These are phyloP conservation scores for Ustilago loliicola DNA, from an alignment of 1,284 basidiomycete species.

Conservation along the genomic window DNA sequence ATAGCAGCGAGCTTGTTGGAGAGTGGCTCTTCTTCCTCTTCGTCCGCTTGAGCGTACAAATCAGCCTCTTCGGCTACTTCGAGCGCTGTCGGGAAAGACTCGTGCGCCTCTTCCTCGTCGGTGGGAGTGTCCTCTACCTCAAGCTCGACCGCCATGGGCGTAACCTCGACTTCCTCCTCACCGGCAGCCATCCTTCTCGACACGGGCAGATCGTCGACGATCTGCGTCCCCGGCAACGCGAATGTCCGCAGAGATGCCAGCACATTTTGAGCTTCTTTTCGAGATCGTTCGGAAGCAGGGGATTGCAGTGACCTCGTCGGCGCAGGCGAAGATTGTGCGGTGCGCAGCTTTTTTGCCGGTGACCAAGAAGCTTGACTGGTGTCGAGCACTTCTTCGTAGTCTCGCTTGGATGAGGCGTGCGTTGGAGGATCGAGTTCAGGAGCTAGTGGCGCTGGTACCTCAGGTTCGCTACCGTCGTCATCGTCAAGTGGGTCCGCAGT, in stretches of 20 bases:
- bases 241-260: slow-evolving; percentile 21
- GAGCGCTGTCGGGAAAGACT: not conserved
- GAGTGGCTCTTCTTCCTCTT: slow-evolving; percentile 10
- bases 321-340: not conserved
- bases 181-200: slow-evolving; percentile 14
- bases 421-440: not conserved
- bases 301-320: not conserved
- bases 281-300: not conserved
- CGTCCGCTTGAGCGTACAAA: not conserved
- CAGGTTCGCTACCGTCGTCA: slow-evolving; percentile 25
- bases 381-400: slow-evolving; percentile 42
- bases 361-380: slow-evolving; percentile 38
- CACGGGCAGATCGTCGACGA: slow-evolving; percentile 13
- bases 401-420: slow-evolving; percentile 35
- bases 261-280: slow-evolving; percentile 10
- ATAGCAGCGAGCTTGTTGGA: slow-evolving; percentile 17
- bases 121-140: not conserved
- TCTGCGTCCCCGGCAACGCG: slow-evolving; percentile 23
- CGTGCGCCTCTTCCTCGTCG: not conserved
- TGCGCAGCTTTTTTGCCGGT: slow-evolving; percentile 24
- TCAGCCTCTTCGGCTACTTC: not conserved
- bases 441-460: slow-evolving; percentile 14
- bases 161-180: slow-evolving; percentile 20
- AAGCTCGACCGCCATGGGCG: slow-evolving; percentile 6
- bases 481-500: slow-evolving; percentile 11